Conservation (phyloP, 2,329 filamentous ascomycete genomes). For the Hymenoscyphus scutula region DNA sequence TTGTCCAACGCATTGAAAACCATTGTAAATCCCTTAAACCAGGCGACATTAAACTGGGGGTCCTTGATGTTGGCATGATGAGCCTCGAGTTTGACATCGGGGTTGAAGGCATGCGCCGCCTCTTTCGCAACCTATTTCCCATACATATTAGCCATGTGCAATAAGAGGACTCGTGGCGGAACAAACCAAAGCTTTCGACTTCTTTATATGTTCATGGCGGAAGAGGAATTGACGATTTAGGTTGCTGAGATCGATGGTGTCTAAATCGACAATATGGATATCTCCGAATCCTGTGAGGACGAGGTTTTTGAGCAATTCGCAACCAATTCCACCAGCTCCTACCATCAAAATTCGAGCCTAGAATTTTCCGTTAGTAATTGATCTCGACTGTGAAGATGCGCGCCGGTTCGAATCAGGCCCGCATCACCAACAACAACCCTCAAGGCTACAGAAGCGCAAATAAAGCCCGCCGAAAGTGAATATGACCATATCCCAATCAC, state of each 20-base stretch:
- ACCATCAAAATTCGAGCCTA: slow-evolving; percentile 90
- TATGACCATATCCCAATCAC: neutral
- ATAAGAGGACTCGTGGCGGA: neutral
- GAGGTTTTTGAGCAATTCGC: slow-evolving; percentile 95
- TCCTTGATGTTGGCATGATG: slow-evolving; percentile 97
- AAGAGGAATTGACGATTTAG: slow-evolving; percentile 98
- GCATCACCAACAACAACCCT: neutral
- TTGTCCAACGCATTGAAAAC: slow-evolving; percentile 99
- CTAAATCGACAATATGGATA: slow-evolving; percentile 92
- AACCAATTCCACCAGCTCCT: slow-evolving; percentile 94
- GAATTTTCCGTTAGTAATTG: slow-evolving; percentile 37
- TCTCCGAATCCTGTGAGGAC: slow-evolving; percentile 89
- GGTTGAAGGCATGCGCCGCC: slow-evolving; percentile 86
- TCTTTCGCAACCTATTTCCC: slow-evolving; percentile 78
- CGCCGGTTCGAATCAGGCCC: neutral
- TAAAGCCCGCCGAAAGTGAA: neutral
- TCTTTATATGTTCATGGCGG: slow-evolving; percentile 95
- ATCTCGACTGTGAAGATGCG: slow-evolving; percentile 5
- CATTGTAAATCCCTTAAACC: slow-evolving; percentile 79
- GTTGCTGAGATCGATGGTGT: slow-evolving; percentile 97
- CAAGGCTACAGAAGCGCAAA: neutral
- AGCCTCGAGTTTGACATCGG: slow-evolving; percentile 78
- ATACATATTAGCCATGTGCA: slow-evolving; percentile 13
- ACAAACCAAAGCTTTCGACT: slow-evolving; percentile 84
- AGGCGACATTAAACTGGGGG: slow-evolving; percentile 76